A percentile compares a stretch with the other conserved stretches of the same genome.
phyloP scores from a whole-genome alignment of 176 grass and related monocot genomes.

The Neostapfia colusana region DNA sequence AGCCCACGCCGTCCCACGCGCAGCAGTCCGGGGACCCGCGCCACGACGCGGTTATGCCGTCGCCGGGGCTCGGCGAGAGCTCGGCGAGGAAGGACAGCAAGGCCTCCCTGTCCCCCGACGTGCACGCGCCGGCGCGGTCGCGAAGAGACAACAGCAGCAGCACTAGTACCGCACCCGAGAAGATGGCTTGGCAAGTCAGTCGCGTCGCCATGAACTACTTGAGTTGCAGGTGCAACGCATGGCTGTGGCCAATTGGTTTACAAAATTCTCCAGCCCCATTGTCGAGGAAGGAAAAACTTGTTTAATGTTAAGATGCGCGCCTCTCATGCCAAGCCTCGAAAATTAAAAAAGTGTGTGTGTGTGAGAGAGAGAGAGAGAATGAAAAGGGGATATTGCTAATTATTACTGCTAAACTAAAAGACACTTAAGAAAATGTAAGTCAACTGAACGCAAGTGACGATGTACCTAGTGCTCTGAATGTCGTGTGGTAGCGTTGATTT shows the following conservation, averaged over 20 bases:
- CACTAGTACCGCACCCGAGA: not conserved
- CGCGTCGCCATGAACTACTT: slow-evolving; percentile 19
- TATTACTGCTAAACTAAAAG: not conserved
- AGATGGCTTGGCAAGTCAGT: not conserved
- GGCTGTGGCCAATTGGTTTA: not conserved
- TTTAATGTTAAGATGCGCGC: not conserved
- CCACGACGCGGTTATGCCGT: slow-evolving; percentile 37
- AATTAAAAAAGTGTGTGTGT: no score
- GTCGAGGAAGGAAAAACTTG: not conserved
- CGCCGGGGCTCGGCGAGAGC: slow-evolving; percentile 11
- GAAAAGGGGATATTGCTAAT: not conserved
- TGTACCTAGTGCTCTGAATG: slow-evolving; percentile 12
- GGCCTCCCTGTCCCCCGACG: slow-evolving; percentile 36
- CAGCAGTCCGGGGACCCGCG: slow-evolving; percentile 46
- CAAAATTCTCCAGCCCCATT: not conserved
- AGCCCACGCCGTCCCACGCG: slow-evolving; percentile 52
- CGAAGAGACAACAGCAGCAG: not conserved
- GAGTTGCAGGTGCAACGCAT: slow-evolving; percentile 13
- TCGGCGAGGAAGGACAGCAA: slow-evolving; percentile 43
- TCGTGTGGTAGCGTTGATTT: slow-evolving; percentile 34
- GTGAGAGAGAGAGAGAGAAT: no score
- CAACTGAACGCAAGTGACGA: slow-evolving; percentile 18
- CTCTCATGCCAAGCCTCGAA: not conserved
- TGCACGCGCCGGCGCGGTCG: slow-evolving; percentile 30
- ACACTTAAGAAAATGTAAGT: slow-evolving; percentile 1